Evolutionary conservation across 1,284 basidiomycete species (phyloP).

Genomic region (Microbotryum silenes-acaulis): DNA sequence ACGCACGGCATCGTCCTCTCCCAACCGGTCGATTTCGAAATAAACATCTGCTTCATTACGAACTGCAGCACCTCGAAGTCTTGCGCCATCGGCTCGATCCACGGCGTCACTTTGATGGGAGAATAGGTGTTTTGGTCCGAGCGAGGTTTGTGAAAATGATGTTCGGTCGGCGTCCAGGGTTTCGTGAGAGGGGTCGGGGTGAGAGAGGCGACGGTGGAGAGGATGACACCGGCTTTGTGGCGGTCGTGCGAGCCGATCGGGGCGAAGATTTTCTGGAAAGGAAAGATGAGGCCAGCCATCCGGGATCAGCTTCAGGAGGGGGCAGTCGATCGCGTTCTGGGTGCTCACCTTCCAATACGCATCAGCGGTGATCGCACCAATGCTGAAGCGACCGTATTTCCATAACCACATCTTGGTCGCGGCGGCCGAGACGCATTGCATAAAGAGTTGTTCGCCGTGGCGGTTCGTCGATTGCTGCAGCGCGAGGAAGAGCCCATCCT

Average conservation of each 20-base stretch:
- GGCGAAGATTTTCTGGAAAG: constrained; percentile 22
- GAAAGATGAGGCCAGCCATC: not conserved
- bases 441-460: constrained; percentile 25
- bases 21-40: constrained; percentile 19
- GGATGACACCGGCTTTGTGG: constrained; percentile 27
- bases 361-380: constrained; percentile 20
- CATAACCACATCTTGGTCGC: constrained; percentile 25
- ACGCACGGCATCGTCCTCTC: constrained; percentile 25
- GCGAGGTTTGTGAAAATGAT: constrained; percentile 23
- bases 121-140: constrained; percentile 8
- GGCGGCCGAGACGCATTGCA: constrained; percentile 18
- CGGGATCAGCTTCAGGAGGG: not conserved
- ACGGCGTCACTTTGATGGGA: constrained; percentile 22
- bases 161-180: constrained; percentile 8
- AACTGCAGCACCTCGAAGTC: constrained; percentile 30
- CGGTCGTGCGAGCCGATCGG: constrained; percentile 10
- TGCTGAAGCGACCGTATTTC: constrained; percentile 22
- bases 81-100: constrained; percentile 4
- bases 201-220: constrained; percentile 14
- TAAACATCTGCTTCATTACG: constrained; percentile 28
- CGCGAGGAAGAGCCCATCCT: constrained; percentile 24
- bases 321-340: no score
- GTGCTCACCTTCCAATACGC: constrained; percentile 19
- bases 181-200: not conserved
- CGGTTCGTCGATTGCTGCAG: constrained; percentile 19